Evolutionary conservation across 495 filamentous ascomycete genomes (phyloP).

Genomic region (Bathelium albidoporum): DNA sequence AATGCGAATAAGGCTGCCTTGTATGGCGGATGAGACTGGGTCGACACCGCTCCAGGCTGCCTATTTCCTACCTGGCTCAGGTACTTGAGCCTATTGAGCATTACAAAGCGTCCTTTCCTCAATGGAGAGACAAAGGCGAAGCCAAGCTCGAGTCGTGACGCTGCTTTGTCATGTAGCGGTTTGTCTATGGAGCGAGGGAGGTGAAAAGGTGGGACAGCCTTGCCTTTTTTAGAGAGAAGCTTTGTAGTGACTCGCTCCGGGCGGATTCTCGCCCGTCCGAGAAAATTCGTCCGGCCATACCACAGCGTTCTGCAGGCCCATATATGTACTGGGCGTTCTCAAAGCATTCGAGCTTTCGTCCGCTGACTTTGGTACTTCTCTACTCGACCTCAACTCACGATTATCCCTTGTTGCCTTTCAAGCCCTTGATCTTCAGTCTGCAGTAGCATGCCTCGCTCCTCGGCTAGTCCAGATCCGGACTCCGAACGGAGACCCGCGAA

Average conservation of each 20-base stretch:
- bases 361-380: neutral
- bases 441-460: neutral
- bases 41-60: no score
- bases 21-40: no score
- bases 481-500: slow-evolving; percentile 4
- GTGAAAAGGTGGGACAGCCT: neutral
- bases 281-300: neutral
- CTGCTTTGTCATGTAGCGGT: neutral
- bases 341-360: neutral
- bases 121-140: neutral
- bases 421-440: neutral
- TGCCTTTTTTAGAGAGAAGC: neutral
- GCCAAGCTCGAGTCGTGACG: neutral
- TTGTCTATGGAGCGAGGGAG: neutral
- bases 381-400: neutral
- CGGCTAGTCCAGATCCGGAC: neutral
- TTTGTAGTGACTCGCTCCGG: no score
- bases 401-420: neutral
- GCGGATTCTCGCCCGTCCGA: neutral
- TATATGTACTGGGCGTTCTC: neutral
- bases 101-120: neutral
- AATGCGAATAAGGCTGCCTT: no score
- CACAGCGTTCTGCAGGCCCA: neutral
- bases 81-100: no score
- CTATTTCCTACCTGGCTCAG: no score